A percentile compares a stretch with the other conserved stretches of the same genome.
Evolutionary conservation across 2,329 filamentous ascomycete species (phyloP).

Genomic region (Cladosporium sp.): DNA sequence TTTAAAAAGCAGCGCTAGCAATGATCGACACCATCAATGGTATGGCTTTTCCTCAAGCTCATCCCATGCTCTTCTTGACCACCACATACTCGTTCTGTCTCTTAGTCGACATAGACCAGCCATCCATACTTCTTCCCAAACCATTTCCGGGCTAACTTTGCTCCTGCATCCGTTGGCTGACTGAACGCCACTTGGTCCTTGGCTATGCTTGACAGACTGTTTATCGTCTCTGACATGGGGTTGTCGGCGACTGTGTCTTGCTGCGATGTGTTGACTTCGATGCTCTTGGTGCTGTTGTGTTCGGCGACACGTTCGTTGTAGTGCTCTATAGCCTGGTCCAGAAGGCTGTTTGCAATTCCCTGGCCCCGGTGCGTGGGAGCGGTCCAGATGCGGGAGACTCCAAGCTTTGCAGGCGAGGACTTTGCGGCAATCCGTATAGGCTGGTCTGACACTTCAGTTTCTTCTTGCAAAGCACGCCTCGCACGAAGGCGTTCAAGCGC

Average conservation of each 20-base stretch:
- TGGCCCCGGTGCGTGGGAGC: constrained; percentile 56
- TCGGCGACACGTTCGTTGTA: constrained; percentile 20
- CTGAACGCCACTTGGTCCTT: constrained; percentile 63
- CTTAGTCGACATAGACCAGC: constrained; percentile 53
- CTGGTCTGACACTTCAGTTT: constrained; percentile 4
- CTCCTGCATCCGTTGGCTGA: constrained; percentile 64
- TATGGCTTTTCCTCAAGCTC: not conserved
- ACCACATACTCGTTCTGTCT: not conserved
- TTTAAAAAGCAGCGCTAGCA: constrained; percentile 3
- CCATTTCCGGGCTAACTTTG: constrained; percentile 58
- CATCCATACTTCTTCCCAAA: constrained; percentile 57
- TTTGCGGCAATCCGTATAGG: constrained; percentile 28
- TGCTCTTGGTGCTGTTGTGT: not conserved
- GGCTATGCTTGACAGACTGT: constrained; percentile 51
- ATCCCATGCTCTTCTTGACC: not conserved
- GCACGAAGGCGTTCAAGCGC: constrained; percentile 13
- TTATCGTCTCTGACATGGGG: not conserved
- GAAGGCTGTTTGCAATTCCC: constrained; percentile 58
- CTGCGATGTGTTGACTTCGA: not conserved
- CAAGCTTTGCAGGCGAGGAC: constrained; percentile 51
- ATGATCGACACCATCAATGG: not conserved
- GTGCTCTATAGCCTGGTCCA: constrained; percentile 45
- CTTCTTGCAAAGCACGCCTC: constrained; percentile 20
- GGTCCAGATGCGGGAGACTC: constrained; percentile 67
- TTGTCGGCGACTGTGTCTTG: not conserved